phyloP scores from a whole-genome alignment of 805 yeast genomes.

The Metschnikowia picachoensis region DNA sequence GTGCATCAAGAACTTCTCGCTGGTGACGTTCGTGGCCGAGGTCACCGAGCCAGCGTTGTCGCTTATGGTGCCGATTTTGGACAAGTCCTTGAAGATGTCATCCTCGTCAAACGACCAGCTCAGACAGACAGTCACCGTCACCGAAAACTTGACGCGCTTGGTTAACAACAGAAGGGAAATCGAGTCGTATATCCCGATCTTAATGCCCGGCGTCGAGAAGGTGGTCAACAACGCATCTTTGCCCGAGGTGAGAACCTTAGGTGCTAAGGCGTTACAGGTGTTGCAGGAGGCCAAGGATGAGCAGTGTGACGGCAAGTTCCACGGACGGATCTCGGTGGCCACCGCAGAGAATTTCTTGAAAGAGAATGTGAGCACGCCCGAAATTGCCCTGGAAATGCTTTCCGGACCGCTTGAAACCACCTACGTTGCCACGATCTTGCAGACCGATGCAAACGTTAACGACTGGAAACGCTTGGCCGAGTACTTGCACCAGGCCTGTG shows the following conservation, averaged over 20 bases:
- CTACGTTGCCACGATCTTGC: slow-evolving; percentile 45
- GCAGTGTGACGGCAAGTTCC: slow-evolving; percentile 66
- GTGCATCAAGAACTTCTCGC: slow-evolving; percentile 83
- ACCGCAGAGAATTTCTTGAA: slow-evolving; percentile 47
- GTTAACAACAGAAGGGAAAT: slow-evolving; percentile 93
- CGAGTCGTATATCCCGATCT: slow-evolving; percentile 77
- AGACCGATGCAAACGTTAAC: slow-evolving; percentile 41
- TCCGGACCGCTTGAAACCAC: slow-evolving; percentile 30
- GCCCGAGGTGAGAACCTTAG: slow-evolving; percentile 95
- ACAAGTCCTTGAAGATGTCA: slow-evolving; percentile 80
- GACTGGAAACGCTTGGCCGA: slow-evolving; percentile 49
- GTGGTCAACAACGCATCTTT: slow-evolving; percentile 87
- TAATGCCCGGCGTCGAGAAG: slow-evolving; percentile 87
- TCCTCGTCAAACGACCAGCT: slow-evolving; percentile 93
- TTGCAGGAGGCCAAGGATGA: slow-evolving; percentile 75
- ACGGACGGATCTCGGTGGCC: slow-evolving; percentile 62
- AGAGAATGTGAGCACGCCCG: slow-evolving; percentile 13
- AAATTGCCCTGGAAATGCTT: slow-evolving; percentile 27
- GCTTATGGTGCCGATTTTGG: slow-evolving; percentile 85
- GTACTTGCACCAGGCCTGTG: slow-evolving; percentile 41
- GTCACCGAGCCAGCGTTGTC: slow-evolving; percentile 95
- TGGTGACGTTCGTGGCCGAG: slow-evolving; percentile 96
- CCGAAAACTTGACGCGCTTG: slow-evolving; percentile 91
- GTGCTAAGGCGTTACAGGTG: slow-evolving; percentile 79
- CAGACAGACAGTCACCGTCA: slow-evolving; percentile 93